Evolutionary conservation across 139 green algal species (phyloP), one percentile per base, ranked within the genome.

Genomic region (Raphidocelis subcapitata): DNA sequence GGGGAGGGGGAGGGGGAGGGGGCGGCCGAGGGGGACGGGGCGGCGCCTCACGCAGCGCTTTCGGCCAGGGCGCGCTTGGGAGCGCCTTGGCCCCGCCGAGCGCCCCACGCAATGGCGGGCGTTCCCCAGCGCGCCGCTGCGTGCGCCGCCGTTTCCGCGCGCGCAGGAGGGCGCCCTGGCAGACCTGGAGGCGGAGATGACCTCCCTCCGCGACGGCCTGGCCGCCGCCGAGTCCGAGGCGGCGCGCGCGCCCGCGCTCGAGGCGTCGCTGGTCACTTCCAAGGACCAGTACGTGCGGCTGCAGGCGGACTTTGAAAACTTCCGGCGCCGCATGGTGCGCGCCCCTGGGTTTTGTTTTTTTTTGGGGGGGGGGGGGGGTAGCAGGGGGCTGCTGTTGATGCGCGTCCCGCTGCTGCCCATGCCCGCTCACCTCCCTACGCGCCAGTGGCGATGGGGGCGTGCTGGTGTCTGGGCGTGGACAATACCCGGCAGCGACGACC

Each of bases 231-330:
- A 41, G 60, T 63, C 55, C 1, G 55, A 33, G 14, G 75, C 69
- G 0, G 33, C 64, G 1, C 75, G 76, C 4, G 82, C 85, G 20
- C 72, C 83, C 47, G 29, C 66, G 16, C 65, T 83, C 41, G 85
- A 89, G 63, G 51, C 51, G n/a, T 73, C 62, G 0, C 33, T 81
- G 35, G 28, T 63, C 33, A 67, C 65, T 12, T 68, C 76, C 15
- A 92, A 95, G 71, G 90, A 97, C 62, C 89, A 97, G 82, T 93
- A 89, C 54, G 69, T 99, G 37, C 84, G 96, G 2, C 86, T 99
- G 47, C 91, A 84, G 46, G 96, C 96, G 15, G 96, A 99, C 77
- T 99, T 99, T 84, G 96, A 99, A n/a, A 99, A 99, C 85, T 99
- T 97, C 90, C 83, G 93, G 47, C 95, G 97, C 73, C 84, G 96